Conservation (phyloP, 148 eudicot genomes). For the Silene latifolia region DNA sequence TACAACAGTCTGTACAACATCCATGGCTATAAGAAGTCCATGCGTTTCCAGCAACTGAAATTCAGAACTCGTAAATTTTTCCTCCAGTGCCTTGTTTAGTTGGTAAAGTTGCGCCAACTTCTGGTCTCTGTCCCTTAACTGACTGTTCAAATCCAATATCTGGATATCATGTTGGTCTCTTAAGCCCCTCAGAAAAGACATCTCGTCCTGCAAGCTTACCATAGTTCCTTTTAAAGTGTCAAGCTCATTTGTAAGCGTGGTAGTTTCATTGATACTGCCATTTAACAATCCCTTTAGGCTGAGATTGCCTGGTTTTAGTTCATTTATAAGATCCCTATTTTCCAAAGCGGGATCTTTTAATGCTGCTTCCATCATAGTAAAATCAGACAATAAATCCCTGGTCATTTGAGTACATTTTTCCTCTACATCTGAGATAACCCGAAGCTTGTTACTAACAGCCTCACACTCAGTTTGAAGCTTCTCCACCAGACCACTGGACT, state of each 20-base stretch:
- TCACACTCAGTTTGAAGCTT: constrained; percentile 62
- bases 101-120: constrained; percentile 20
- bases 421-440: constrained; percentile 50
- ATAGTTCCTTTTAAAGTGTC: constrained; percentile 43
- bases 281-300: constrained; percentile 36
- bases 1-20: constrained; percentile 40
- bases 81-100: constrained; percentile 25
- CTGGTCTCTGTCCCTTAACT: constrained; percentile 33
- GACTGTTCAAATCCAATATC: constrained; percentile 35
- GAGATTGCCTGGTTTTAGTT: constrained; percentile 52
- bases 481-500: constrained; percentile 40
- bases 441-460: constrained; percentile 45
- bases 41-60: constrained; percentile 40
- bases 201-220: constrained; percentile 50
- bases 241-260: constrained; percentile 49
- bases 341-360: constrained; percentile 50
- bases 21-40: constrained; percentile 42
- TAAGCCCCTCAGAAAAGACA: constrained; percentile 42
- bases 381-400: constrained; percentile 53
- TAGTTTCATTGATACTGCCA: constrained; percentile 45
- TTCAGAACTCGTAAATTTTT: constrained; percentile 24
- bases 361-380: constrained; percentile 48
- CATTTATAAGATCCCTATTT: constrained; percentile 44
- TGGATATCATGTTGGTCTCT: constrained; percentile 45
- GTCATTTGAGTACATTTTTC: constrained; percentile 39